These are phyloP conservation scores for Sphaceloma murrayae DNA, from an alignment of 2,329 filamentous ascomycete genomes.

Conservation along the genomic window DNA sequence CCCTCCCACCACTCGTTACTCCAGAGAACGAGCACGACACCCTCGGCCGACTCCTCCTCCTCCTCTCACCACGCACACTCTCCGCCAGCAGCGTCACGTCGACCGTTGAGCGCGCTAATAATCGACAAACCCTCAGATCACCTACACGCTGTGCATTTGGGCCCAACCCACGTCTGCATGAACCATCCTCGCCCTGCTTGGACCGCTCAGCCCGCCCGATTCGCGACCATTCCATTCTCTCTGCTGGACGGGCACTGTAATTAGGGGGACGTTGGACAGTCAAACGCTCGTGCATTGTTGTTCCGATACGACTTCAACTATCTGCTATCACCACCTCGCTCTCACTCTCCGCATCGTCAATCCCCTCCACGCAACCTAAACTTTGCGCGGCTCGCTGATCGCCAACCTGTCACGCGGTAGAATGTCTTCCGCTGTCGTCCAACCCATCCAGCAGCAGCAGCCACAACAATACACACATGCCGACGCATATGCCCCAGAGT, in stretches of 20 bases:
- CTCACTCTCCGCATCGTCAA: constrained; percentile 1
- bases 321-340: constrained; percentile 16
- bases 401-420: constrained; percentile 17
- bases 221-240: constrained; percentile 15
- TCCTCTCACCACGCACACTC: constrained; percentile 3
- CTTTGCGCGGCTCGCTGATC: constrained; percentile 15
- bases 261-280: constrained; percentile 15
- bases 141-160: neutral
- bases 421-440: constrained; percentile 29
- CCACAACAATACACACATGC: constrained; percentile 24
- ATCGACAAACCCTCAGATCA: constrained; percentile 5
- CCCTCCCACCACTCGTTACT: neutral
- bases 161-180: neutral
- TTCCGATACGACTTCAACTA: constrained; percentile 2
- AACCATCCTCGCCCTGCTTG: constrained; percentile 5
- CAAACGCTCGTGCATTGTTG: constrained; percentile 17
- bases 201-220: constrained; percentile 15
- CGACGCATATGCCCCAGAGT: constrained; percentile 14
- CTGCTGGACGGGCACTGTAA: constrained; percentile 2
- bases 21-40: neutral
- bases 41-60: constrained; percentile 11
- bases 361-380: constrained; percentile 14
- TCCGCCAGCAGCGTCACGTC: constrained; percentile 5
- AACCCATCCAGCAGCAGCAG: constrained; percentile 23
- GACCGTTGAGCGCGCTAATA: constrained; percentile 16